A percentile compares a stretch with the other conserved stretches of the same genome.
phyloP scores from a whole-genome alignment of 1,139 yeast species.

The Sugiyamaella paludigena region DNA sequence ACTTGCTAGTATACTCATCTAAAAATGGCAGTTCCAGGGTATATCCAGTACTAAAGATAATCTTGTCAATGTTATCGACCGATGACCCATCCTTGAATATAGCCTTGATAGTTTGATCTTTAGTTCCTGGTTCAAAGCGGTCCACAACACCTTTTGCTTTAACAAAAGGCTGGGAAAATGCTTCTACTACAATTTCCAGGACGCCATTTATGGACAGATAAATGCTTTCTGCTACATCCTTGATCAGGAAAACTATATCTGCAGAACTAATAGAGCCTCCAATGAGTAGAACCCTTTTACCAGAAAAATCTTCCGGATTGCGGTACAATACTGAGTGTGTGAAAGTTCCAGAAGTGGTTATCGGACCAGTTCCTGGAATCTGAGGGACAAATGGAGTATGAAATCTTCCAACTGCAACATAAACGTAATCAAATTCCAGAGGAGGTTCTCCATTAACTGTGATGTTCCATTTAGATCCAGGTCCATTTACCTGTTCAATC shows the following conservation, averaged over 20 bases:
- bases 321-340: conserved; percentile 19
- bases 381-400: conserved; percentile 53
- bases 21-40: conserved; percentile 23
- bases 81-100: conserved; percentile 21
- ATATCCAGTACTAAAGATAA: conserved; percentile 28
- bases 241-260: conserved; percentile 19
- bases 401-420: conserved; percentile 53
- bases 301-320: conserved; percentile 11
- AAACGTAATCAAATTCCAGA: conserved; percentile 47
- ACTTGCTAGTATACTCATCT: conserved; percentile 20
- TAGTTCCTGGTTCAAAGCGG: conserved; percentile 10
- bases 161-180: conserved; percentile 28
- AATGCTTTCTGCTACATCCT: conserved; percentile 24
- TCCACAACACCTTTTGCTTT: conserved; percentile 21
- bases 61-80: conserved; percentile 19
- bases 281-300: conserved; percentile 17
- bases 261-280: conserved; percentile 21
- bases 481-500: conserved; percentile 20
- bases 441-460: conserved; percentile 37
- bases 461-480: conserved; percentile 44
- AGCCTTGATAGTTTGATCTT: conserved; percentile 15
- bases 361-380: conserved; percentile 42
- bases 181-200: conserved; percentile 17
- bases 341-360: conserved; percentile 11
- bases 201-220: conserved; percentile 22